Percentiles rank a stretch among this genome's conserved stretches.
These are phyloP conservation scores for Trypanosoma brucei DNA, from an alignment of 208 protist genomes.

Conservation along the genomic window DNA sequence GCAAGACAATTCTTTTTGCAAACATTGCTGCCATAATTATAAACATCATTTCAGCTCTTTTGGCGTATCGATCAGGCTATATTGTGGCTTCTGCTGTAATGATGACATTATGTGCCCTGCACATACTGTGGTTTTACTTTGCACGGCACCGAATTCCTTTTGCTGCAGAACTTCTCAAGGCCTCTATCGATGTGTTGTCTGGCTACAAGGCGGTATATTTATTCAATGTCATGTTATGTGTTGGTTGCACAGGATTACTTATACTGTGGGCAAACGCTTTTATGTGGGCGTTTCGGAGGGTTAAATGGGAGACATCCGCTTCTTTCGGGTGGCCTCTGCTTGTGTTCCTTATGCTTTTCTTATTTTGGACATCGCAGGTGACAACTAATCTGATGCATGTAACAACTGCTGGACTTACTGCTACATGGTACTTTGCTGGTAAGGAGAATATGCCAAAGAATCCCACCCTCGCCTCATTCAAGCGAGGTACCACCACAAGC, in stretches of 20 bases:
- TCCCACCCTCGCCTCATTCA: constrained; percentile 58
- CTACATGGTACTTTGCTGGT: constrained; percentile 87
- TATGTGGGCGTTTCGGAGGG: constrained; percentile 25
- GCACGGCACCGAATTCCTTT: constrained; percentile 78
- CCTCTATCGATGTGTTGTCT: constrained; percentile 33
- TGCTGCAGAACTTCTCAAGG: constrained; percentile 53
- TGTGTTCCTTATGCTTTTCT: constrained; percentile 19
- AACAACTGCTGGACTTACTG: constrained; percentile 61
- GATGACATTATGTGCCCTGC: constrained; percentile 16
- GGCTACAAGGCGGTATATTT: constrained; percentile 58
- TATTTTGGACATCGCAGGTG: constrained; percentile 75
- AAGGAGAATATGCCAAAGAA: constrained; percentile 39
- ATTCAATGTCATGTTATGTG: constrained; percentile 32
- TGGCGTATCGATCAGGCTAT: constrained; percentile 13
- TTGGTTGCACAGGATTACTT: constrained; percentile 33
- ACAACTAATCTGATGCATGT: constrained; percentile 60
- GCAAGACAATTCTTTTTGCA: neutral
- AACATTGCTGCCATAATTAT: constrained; percentile 20
- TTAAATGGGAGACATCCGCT: constrained; percentile 18
- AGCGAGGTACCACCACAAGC: constrained; percentile 65
- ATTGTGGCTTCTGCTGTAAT: constrained; percentile 15
- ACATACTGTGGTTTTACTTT: constrained; percentile 33
- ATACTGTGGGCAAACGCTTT: constrained; percentile 49
- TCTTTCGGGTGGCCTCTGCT: constrained; percentile 58
- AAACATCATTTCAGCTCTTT: constrained; percentile 15